These are phyloP conservation scores for Setaria viridis DNA, from an alignment of 202 grass and related monocot genomes.

Conservation along the genomic window DNA sequence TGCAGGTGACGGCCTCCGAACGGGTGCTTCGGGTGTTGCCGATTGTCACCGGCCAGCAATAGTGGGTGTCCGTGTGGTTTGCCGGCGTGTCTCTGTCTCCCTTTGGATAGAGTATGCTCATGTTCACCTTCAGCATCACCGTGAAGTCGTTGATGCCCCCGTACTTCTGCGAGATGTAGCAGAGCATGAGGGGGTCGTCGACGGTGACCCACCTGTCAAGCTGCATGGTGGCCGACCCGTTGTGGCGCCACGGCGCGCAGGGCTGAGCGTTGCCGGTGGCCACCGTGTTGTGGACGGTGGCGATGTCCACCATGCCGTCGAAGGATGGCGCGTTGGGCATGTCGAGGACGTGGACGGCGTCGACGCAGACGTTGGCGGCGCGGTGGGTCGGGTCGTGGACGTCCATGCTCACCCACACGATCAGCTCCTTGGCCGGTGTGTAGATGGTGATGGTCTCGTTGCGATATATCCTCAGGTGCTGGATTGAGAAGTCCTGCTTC, in stretches of 20 bases:
- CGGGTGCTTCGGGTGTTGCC: not conserved
- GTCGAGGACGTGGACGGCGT: too few relatives aligned
- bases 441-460: too few relatives aligned
- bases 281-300: not conserved
- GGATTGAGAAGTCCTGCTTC: too few relatives aligned
- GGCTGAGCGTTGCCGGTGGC: not conserved
- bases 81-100: not conserved
- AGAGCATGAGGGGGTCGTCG: not conserved
- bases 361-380: too few relatives aligned
- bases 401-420: too few relatives aligned
- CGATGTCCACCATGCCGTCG: too few relatives aligned
- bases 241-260: not conserved
- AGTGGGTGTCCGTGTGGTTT: not conserved
- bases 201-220: not conserved
- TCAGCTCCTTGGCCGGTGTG: too few relatives aligned
- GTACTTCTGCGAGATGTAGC: not conserved
- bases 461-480: too few relatives aligned
- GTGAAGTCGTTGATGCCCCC: not conserved
- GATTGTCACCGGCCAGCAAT: conserved; percentile 7
- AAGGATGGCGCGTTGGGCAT: too few relatives aligned
- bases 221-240: not conserved
- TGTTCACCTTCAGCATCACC: not conserved
- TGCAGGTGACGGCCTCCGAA: not conserved
- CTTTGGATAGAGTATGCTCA: not conserved
- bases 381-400: too few relatives aligned